Conservation (phyloP, 2,329 filamentous ascomycete species). For the Ceratocystiopsis brevicomis region DNA sequence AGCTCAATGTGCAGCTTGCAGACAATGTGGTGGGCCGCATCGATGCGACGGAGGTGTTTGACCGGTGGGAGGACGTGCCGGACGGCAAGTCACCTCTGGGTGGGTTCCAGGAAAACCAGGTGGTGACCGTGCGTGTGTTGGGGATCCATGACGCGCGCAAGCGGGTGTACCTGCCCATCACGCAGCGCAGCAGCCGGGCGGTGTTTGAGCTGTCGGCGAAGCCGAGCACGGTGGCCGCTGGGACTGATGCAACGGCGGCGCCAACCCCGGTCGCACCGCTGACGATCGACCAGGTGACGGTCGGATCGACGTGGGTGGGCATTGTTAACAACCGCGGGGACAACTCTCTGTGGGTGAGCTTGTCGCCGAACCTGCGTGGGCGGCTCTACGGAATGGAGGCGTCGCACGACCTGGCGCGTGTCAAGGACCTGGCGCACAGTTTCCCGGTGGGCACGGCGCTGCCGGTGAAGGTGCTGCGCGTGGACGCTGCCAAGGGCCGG, state of each 20-base stretch:
- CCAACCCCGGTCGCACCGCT: conserved; percentile 28
- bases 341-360: conserved; percentile 72
- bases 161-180: conserved; percentile 80
- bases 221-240: conserved; percentile 33
- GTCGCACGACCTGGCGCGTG: conserved; percentile 64
- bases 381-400: conserved; percentile 68
- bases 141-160: conserved; percentile 81
- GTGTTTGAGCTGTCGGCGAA: conserved; percentile 81
- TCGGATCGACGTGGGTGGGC: conserved; percentile 54
- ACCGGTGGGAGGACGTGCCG: conserved; percentile 69
- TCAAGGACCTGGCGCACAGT: conserved; percentile 56
- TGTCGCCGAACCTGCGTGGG: conserved; percentile 75
- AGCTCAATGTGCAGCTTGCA: conserved; percentile 76
- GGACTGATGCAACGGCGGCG: conserved; percentile 21
- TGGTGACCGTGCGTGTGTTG: conserved; percentile 57
- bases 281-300: conserved; percentile 51
- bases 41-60: conserved; percentile 78
- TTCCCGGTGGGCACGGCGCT: conserved; percentile 86
- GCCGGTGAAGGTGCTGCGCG: conserved; percentile 55
- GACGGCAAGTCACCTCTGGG: conserved; percentile 66
- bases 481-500: conserved; percentile 53
- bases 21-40: conserved; percentile 85
- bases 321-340: conserved; percentile 81
- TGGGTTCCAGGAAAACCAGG: conserved; percentile 51
- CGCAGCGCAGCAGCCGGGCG: conserved; percentile 62